Evolutionary conservation across 225 moss, liverwort and hornwort species (phyloP), one percentile per base, ranked within the genome.

Genomic region (Physcomitrellopsis africana): DNA sequence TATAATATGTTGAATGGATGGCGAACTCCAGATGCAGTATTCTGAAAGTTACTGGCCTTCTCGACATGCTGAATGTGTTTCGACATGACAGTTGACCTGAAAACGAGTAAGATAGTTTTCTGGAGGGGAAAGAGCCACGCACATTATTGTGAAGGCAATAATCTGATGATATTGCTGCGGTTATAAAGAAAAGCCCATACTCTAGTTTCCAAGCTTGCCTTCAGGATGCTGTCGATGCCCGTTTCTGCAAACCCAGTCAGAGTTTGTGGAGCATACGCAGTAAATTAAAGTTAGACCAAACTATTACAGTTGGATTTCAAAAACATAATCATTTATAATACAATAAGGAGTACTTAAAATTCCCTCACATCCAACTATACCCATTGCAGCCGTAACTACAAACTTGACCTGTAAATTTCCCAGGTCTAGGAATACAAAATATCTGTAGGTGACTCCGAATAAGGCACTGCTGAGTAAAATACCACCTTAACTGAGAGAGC

Each of bases 301-400:
- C 29, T 15, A 19, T 23, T 48, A 26, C 48, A 67, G 4, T 29
- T 29, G 29, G 29, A 4, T 29, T 29, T 29, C 29, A 4, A 29
- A 29, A 29, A 29, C 2, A 44, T 19, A 12, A 29, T 18, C 5
- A 10, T 12, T 23, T 43, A 32, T 10, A 51, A 48, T 10, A n/a
- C 32, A n/a, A 51, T 19, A 67, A 24, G 11, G 14, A 16, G 12
- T 29, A 29, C 29, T 18, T 10, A 70, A 43, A 0, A 22, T 16
- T 69, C 29, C 2, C 29, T 29, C 76, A 90, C 90, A 87, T 77
- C 87, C 76, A 32, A 87, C 83, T 17, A 90, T 24, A 17, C 81
- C 68, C 75, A 90, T 87, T 13, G 90, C 90, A 49, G 87, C 85
- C 29, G 87, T 76, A 47, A 87, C 90, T 48, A 87, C 90, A 49